Conservation (phyloP, 192 early-diverging fungal species). For the Coemansia asiatica region DNA sequence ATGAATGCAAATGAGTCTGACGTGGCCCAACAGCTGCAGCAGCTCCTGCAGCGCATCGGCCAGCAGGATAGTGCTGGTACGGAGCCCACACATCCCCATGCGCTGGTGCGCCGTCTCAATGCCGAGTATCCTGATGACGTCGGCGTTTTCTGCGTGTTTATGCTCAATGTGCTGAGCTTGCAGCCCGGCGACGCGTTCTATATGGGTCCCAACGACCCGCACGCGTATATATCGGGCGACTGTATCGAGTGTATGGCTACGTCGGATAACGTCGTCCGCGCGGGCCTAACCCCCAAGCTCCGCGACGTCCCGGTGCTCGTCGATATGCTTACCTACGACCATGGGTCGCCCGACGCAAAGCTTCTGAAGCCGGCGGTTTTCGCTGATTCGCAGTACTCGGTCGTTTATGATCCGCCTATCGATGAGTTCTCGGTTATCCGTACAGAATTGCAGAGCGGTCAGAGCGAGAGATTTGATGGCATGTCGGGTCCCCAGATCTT, state of each 20-base stretch:
- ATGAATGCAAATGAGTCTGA: constrained; percentile 56
- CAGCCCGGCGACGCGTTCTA: constrained; percentile 87
- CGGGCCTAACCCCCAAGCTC: constrained; percentile 96
- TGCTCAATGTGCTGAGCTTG: constrained; percentile 85
- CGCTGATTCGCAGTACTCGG: constrained; percentile 51
- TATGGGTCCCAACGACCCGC: constrained; percentile 95
- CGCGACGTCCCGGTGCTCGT: constrained; percentile 82
- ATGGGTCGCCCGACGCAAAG: constrained; percentile 77
- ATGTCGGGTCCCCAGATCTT: constrained; percentile 83
- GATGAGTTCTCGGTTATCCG: constrained; percentile 87
- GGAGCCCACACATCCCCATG: constrained; percentile 54
- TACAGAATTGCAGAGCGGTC: constrained; percentile 55
- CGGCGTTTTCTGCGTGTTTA: constrained; percentile 82
- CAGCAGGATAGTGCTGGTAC: constrained; percentile 11
- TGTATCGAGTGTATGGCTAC: constrained; percentile 99
- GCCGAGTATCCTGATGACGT: constrained; percentile 88
- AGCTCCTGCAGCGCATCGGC: constrained; percentile 58
- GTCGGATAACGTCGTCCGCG: constrained; percentile 94
- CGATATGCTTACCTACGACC: constrained; percentile 88
- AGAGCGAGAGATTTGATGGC: constrained; percentile 58
- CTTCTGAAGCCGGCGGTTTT: constrained; percentile 67
- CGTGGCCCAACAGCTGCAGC: constrained; percentile 58
- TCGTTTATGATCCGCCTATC: constrained; percentile 93
- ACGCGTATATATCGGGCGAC: constrained; percentile 95
- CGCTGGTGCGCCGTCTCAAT: constrained; percentile 73